Base-by-base conservation (phyloP, 2,329 filamentous ascomycete genomes). In the Monilinia laxa region DNA sequence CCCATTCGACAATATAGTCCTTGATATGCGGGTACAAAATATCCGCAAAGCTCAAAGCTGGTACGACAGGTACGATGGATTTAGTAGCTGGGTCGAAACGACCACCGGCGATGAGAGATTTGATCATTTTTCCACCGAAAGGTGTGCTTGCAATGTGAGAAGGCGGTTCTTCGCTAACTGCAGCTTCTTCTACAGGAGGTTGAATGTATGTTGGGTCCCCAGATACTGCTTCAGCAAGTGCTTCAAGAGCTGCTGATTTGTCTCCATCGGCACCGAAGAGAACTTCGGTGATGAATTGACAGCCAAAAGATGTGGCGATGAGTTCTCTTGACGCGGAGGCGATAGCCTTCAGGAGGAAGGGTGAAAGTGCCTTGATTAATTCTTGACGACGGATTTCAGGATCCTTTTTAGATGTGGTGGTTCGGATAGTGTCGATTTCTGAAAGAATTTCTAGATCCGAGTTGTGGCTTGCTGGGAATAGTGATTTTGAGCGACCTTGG, bases 381-480 rank as follows among this genome's bases (percentile, higher is more conserved):
- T 97, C 95, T 72, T 86, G 83, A 67, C 90, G 87, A 68, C 95
- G 87, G 28, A 85, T 79, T 64, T 90, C 88, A 0, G 92, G 83
- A 67, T 97, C 92, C 79, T 99, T 99, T 81, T 98, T 99, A 70
- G 92, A 96, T 2, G 93, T 98, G 18, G 85, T 88, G 72, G 88
- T 86, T 64, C 95, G 88, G 70, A 96, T 90, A 65, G 87, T 85
- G 75, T 91, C 90, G 31, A 97, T 81, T 77, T 97, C 90, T 67
- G 86, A 82, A 5, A 99, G 81, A 18, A 95, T 79, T 65, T 90
- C 85, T 47, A 92, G 79, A 70, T 93, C 89, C 45, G 83, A 83
- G 14, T 85, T 83, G 66, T 92, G 84, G 68, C 84, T 85, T 16
- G 82, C 76, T 57, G 86, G 85, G 74, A 89, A 89, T 40, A 89